Base-by-base conservation (phyloP, 805 yeast species). In the Yamadazyma olivae region DNA sequence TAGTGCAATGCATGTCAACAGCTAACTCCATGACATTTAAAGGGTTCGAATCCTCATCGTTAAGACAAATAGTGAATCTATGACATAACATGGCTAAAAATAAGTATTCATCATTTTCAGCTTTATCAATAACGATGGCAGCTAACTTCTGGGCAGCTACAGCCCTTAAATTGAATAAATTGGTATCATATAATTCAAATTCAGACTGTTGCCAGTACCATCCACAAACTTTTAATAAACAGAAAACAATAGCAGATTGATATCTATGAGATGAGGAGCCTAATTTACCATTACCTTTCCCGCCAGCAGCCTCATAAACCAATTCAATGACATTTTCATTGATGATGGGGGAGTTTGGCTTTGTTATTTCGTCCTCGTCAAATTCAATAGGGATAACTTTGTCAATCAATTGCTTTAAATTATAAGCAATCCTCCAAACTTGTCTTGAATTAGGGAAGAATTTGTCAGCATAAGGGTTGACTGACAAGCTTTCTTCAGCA, bases 21-120 rank as follows among this genome's bases (percentile, higher is more conserved):
- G 95, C 95, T 50, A 87, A 57, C 54, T 88, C 96, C 44, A 88
- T 61, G 0, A 89, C 95, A 58, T 77, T 82, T n/a, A 72, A 60
- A 0, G 95, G 91, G 4, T 56, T 67, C 1, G 79, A 59, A 45
- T 82, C 89, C 19, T 54, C 69, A 31, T 77, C 83, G 46, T 79
- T 74, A 32, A 83, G 67, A 44, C 74, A 76, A 45, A 86, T 79
- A 17, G 76, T 65, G 59, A 79, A 88, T 20, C 95, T 67, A 50
- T 81, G 89, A 53, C 91, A 81, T 15, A 88, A 67, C 81, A 88
- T 74, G 19, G 82, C 80, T 48, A 84, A 70, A 52, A 87, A 84
- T 45, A 86, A 61, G 52, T 77, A 78, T 37, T 73, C 71, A 42
- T 77, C 82, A 39, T 77, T 77, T 4, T 53, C 54, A 31, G 81